phyloP scores from a whole-genome alignment of 2,329 filamentous ascomycete genomes.

The Monilinia laxa region DNA sequence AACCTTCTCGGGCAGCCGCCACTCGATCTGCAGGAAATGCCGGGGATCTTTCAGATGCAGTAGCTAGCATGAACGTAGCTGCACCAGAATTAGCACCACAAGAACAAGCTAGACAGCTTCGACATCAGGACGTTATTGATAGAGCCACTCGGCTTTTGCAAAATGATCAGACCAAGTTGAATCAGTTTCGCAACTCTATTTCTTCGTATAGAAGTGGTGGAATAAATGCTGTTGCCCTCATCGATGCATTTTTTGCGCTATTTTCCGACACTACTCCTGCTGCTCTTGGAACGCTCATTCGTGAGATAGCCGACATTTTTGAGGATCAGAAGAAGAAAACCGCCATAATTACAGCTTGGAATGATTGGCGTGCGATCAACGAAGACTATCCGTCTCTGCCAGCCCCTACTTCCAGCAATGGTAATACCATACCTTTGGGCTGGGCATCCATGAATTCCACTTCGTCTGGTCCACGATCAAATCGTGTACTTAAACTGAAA shows the following conservation, averaged over 20 bases:
- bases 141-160: slow-evolving; percentile 78
- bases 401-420: slow-evolving; percentile 60
- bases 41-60: slow-evolving; percentile 9
- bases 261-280: slow-evolving; percentile 76
- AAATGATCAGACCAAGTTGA: slow-evolving; percentile 72
- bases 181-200: slow-evolving; percentile 74
- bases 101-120: slow-evolving; percentile 75
- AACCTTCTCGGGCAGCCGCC: slow-evolving; percentile 24
- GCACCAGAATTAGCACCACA: slow-evolving; percentile 63
- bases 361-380: slow-evolving; percentile 92
- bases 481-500: slow-evolving; percentile 64
- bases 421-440: slow-evolving; percentile 36
- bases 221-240: slow-evolving; percentile 71
- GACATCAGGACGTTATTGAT: slow-evolving; percentile 82
- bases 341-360: slow-evolving; percentile 78
- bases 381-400: slow-evolving; percentile 92
- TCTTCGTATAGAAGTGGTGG: slow-evolving; percentile 71
- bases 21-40: slow-evolving; percentile 26
- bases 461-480: slow-evolving; percentile 42
- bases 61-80: slow-evolving; percentile 44
- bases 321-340: slow-evolving; percentile 76
- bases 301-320: slow-evolving; percentile 89
- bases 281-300: slow-evolving; percentile 83
- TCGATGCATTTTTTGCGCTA: slow-evolving; percentile 83
- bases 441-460: slow-evolving; percentile 36